Evolutionary conservation across 768 basidiomycete species (phyloP).

Genomic region (Suillus placidus): DNA sequence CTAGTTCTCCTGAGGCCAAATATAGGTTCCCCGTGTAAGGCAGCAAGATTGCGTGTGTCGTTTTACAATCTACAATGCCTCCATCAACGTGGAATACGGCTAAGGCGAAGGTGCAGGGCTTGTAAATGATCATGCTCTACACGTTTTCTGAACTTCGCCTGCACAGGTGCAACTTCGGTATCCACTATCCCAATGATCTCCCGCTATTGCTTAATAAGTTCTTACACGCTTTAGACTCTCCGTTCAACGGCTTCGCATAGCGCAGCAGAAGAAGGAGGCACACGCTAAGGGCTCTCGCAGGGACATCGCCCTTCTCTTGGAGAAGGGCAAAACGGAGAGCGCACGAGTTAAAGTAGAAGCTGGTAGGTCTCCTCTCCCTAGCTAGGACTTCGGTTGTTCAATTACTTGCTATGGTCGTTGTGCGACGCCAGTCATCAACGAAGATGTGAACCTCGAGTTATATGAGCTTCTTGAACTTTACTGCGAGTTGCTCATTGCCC

Average conservation of each 20-base stretch:
- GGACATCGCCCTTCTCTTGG: conserved; percentile 80
- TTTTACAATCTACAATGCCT: conserved; percentile 24
- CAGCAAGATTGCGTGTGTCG: not conserved
- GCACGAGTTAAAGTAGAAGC: conserved; percentile 86
- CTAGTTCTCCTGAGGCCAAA: not conserved
- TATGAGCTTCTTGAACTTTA: conserved; percentile 93
- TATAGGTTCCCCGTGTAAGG: conserved; percentile 5
- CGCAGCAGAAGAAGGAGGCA: conserved; percentile 92
- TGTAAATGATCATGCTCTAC: not conserved
- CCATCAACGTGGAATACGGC: conserved; percentile 56
- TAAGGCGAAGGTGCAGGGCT: conserved; percentile 55
- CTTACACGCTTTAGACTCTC: conserved; percentile 57
- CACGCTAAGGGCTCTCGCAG: conserved; percentile 73
- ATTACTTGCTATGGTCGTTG: conserved; percentile 7
- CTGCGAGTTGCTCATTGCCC: conserved; percentile 88
- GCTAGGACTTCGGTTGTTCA: conserved; percentile 25
- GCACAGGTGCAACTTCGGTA: conserved; percentile 53
- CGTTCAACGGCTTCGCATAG: conserved; percentile 80
- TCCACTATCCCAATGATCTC: conserved; percentile 14
- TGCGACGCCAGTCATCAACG: conserved; percentile 65
- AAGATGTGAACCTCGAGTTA: conserved; percentile 84
- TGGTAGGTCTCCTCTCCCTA: conserved; percentile 47
- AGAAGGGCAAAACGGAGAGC: conserved; percentile 81
- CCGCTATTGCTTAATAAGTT: conserved; percentile 1
- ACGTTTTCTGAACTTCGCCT: conserved; percentile 13